Evolutionary conservation across 371 early-diverging fungal species (phyloP), one percentile per base, ranked within the genome.

Genomic region (Apophysomyces variabilis): DNA sequence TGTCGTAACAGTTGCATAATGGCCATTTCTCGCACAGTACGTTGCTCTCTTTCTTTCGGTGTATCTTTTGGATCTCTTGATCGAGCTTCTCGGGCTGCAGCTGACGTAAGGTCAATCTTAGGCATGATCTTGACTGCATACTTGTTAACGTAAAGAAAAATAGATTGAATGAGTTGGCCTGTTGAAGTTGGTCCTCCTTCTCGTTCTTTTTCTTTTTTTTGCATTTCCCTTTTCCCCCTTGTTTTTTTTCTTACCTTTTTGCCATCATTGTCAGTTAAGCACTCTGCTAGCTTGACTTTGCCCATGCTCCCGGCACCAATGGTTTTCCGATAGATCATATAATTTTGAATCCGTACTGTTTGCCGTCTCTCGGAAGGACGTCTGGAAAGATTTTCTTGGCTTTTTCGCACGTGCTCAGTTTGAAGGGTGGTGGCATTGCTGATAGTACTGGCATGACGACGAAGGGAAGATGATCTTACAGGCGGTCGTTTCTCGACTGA

Each of bases 281-380:
- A 81, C 62, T 81, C 86, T 13, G 94, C 99, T 32, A 98, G 80
- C 71, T 99, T 97, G 54, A 99, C 99, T 77, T 96, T 96, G 64
- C 98, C 96, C 93, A 97, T 98, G 58, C 95, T 95, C 13, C 99
- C 99, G 41, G 94, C 94, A 16, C 99, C 99, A 58, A 99, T 86
- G 5, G 95, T 93, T 73, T 96, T 98, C 58, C 76, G 64, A 57
- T 75, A 76, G 50, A 81, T 78, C 45, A 81, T 73, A 72, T 81
- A 81, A 60, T 81, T 78, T 41, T 74, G 72, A 61, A 81, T 71
- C 38, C 78, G 68, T 56, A 78, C 62, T 4, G 71, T 70, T 61
- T 74, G 74, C 46, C 76, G 76, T 35, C 73, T 68, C 59, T 79
- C 79, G 21, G 79, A 78, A 16, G 66, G 67, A 12, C 69, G 65